A percentile compares a stretch with the other conserved stretches of the same genome.
phyloP scores from a whole-genome alignment of 306 rosid genomes.

The Citrullus amarus region DNA sequence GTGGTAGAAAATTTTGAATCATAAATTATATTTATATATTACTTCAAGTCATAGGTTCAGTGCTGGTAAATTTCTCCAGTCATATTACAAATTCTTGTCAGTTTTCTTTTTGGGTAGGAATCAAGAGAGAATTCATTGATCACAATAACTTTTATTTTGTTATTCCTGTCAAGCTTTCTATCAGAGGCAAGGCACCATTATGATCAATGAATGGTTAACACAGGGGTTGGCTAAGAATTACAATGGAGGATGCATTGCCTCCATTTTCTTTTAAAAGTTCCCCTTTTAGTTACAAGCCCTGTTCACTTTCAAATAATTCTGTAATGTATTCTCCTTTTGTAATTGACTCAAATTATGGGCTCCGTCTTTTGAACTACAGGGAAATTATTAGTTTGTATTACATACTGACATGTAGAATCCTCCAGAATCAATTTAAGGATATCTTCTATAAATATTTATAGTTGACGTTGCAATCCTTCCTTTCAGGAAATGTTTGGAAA shows the following conservation, averaged over 20 bases:
- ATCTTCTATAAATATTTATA: neutral
- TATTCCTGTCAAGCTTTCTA: neutral
- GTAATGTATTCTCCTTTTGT: neutral
- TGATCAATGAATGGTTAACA: neutral
- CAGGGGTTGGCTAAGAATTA: neutral
- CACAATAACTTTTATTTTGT: neutral
- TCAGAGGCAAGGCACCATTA: neutral
- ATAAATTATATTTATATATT: neutral
- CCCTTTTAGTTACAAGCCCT: neutral
- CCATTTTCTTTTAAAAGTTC: neutral
- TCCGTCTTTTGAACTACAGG: neutral
- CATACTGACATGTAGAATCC: neutral
- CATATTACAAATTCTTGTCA: neutral
- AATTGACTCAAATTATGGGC: neutral
- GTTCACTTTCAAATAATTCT: neutral
- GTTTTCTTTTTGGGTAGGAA: neutral
- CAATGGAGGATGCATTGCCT: neutral
- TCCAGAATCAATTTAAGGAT: neutral
- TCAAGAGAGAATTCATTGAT: neutral
- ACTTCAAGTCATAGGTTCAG: neutral
- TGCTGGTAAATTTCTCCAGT: neutral
- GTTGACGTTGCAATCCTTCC: neutral
- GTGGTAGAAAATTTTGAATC: neutral
- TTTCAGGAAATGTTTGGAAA: constrained; percentile 86
- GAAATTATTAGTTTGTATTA: neutral